Evolutionary conservation across 306 rosid genomes (phyloP).

Genomic region (Vicia sativa): DNA sequence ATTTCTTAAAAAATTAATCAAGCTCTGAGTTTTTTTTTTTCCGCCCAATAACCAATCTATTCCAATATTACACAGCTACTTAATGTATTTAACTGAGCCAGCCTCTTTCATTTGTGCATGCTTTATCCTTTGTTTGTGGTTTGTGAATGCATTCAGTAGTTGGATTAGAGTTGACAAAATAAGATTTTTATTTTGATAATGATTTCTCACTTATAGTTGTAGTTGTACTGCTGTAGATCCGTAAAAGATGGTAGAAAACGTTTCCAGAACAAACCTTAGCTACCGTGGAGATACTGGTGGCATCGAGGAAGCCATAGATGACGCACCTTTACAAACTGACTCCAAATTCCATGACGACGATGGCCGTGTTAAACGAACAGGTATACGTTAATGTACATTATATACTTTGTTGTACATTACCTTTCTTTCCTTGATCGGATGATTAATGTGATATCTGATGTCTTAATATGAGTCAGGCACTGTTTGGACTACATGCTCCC

Average conservation of each 20-base stretch:
- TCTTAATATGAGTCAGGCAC: conserved; percentile 44
- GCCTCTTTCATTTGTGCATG: conserved; percentile 5
- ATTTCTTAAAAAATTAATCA: conserved; percentile 15
- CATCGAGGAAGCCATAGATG: conserved; percentile 32
- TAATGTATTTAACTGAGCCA: conserved; percentile 10
- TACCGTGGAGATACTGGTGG: conserved; percentile 36
- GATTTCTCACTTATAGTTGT: conserved; percentile 5
- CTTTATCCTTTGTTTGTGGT: conserved; percentile 13
- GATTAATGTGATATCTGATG: conserved; percentile 15
- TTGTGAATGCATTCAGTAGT: conserved; percentile 15
- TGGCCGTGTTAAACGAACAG: conserved; percentile 54
- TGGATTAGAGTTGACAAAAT: neutral
- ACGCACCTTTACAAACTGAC: conserved; percentile 2
- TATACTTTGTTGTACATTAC: conserved; percentile 1
- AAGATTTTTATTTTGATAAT: neutral
- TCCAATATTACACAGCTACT: neutral
- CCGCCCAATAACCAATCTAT: conserved; percentile 10
- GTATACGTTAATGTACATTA: conserved; percentile 27
- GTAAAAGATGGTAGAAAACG: conserved; percentile 47
- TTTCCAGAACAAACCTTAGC: conserved; percentile 35
- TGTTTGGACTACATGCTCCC: conserved; percentile 66
- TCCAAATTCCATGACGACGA: conserved; percentile 47
- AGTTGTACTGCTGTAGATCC: conserved; percentile 12
- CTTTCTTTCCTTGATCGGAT: conserved; percentile 19
- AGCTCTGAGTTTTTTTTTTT: conserved; percentile 5